Evolutionary conservation across 2,329 filamentous ascomycete species (phyloP).

Genomic region (Fusarium sp.): DNA sequence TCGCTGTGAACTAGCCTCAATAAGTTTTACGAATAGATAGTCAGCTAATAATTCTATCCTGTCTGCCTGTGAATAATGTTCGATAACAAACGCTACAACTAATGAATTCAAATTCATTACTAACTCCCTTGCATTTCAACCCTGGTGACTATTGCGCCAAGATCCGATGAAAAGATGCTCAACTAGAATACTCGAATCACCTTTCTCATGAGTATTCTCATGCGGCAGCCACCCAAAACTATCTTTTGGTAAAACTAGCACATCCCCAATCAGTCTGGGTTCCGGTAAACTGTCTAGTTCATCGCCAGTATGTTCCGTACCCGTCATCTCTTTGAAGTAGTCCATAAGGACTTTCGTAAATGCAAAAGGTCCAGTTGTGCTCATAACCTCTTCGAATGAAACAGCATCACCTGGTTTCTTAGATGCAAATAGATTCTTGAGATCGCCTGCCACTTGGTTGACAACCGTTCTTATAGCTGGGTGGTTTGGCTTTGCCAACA

Average conservation of each 20-base stretch:
- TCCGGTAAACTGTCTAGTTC: constrained; percentile 46
- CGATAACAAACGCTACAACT: background rate
- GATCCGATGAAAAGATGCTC: constrained; percentile 39
- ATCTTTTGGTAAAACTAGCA: constrained; percentile 49
- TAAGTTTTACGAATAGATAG: background rate
- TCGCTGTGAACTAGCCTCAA: background rate
- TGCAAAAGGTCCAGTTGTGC: constrained; percentile 47
- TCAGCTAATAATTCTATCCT: background rate
- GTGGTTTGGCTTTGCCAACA: constrained; percentile 77
- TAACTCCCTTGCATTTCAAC: background rate
- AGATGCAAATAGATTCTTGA: constrained; percentile 36
- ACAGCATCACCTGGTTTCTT: constrained; percentile 23
- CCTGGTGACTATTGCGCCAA: constrained; percentile 32
- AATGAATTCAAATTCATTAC: background rate
- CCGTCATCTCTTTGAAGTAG: constrained; percentile 44
- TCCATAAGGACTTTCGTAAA: constrained; percentile 49
- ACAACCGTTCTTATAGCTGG: constrained; percentile 74
- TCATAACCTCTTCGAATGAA: constrained; percentile 49
- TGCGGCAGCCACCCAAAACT: constrained; percentile 40
- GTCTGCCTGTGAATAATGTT: background rate
- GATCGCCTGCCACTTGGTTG: constrained; percentile 65
- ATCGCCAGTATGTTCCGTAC: constrained; percentile 43
- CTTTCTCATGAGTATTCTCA: constrained; percentile 34
- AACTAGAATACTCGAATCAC: constrained; percentile 29
- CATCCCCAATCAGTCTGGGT: constrained; percentile 48